Evolutionary conservation across 306 rosid species (phyloP), one percentile per base, ranked within the genome.

Genomic region (Luffa acutangula): DNA sequence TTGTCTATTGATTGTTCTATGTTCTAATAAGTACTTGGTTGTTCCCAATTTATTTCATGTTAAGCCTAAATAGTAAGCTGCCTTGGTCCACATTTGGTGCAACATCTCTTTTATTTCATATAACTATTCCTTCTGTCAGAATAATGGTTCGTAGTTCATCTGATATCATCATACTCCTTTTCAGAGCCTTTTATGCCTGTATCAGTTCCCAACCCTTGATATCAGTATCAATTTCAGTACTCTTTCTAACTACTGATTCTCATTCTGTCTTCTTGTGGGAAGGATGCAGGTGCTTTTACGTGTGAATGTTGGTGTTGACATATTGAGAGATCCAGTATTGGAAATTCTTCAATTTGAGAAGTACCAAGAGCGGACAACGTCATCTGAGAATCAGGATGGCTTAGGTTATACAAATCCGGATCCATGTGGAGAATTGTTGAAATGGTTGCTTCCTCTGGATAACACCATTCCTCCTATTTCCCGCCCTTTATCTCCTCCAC

Each of bases 261-360:
- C 85, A 89, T 88, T 88, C 62, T 57, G 58, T 83, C 78, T 90
- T 87, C 84, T 83, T 91, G 83, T 83, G 87, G 97, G 89, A 95
- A 95, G 97, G 89, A 82, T 90, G 93, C 97, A 95, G 98, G 97
- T 95, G 87, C 89, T 88, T 89, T 91, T 95, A 89, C 93, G 87
- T 82, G 93, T 89, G 78, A 91, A 90, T 85, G 93, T 95, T 84
- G 89, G 91, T 75, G 90, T 89, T 63, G 90, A 84, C 79, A 82
- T 74, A 87, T 82, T 92, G 83, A 82, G 78, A 77, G 97, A 92
- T 80, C 98, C 98, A 67, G 90, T 91, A 74, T 84, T 95, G 62
- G 98, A 95, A 87, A 86, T 95, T 86, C 98, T 95, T 81, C 97
- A 95, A 88, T 95, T 91, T 87, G 98, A 91, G 81, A 95, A 90